These are phyloP conservation scores for Hygrocybe punicea DNA, from an alignment of 768 basidiomycete genomes.

Conservation along the genomic window DNA sequence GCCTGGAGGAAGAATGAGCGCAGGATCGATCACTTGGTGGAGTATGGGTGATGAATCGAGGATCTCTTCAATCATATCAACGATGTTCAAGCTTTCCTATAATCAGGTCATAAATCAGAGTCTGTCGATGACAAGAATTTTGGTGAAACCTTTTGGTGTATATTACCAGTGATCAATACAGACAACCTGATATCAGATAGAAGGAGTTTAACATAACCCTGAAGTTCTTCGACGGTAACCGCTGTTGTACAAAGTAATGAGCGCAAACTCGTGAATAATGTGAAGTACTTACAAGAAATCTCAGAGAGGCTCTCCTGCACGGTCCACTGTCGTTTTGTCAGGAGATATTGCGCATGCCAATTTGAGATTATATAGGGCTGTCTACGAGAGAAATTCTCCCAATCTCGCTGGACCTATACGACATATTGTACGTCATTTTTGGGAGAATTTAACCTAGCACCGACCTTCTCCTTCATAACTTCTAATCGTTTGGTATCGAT, in stretches of 20 bases:
- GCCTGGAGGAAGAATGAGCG: conserved; percentile 70
- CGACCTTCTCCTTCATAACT: conserved; percentile 82
- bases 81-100: conserved; percentile 74
- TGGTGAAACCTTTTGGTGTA: conserved; percentile 69
- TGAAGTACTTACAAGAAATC: conserved; percentile 57
- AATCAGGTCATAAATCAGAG: conserved; percentile 6
- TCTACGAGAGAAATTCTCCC: conserved; percentile 83
- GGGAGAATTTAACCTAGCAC: conserved; percentile 2
- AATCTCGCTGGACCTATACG: conserved; percentile 66
- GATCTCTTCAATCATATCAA: conserved; percentile 66
- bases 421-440: neutral
- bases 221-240: conserved; percentile 67
- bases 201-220: conserved; percentile 54
- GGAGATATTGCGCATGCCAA: conserved; percentile 67
- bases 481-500: conserved; percentile 68
- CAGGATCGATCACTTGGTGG: conserved; percentile 48
- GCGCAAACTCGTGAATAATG: neutral
- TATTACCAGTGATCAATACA: conserved; percentile 79
- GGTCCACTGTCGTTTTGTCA: conserved; percentile 73
- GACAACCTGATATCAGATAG: conserved; percentile 65
- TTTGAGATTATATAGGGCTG: conserved; percentile 80
- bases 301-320: conserved; percentile 72
- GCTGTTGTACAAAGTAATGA: conserved; percentile 40
- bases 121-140: neutral
- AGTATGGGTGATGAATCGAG: conserved; percentile 55